Percentiles rank a stretch among this genome's conserved stretches.
Evolutionary conservation across 2,329 filamentous ascomycete genomes (phyloP).

Genomic region (Cyanodermella asteris): DNA sequence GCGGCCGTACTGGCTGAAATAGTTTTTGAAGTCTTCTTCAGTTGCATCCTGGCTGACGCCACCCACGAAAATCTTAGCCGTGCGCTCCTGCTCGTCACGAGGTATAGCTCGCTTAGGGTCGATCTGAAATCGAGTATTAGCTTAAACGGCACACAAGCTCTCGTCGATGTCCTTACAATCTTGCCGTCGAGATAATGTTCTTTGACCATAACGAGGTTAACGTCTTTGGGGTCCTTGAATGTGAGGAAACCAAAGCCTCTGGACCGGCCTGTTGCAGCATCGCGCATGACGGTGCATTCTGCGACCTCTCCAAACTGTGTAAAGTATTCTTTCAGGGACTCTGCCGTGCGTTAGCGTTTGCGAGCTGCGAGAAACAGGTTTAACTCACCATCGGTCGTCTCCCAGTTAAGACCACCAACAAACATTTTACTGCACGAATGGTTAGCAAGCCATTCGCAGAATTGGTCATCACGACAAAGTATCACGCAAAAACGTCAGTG

Average conservation of each 20-base stretch:
- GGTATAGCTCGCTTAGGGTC: conserved; percentile 95
- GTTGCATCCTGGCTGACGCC: conserved; percentile 94
- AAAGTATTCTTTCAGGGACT: conserved; percentile 92
- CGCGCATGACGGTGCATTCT: conserved; percentile 98
- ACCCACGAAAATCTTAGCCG: conserved; percentile 95
- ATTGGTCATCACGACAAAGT: background rate
- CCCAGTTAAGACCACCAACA: conserved; percentile 96
- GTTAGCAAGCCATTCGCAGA: conserved; percentile 4
- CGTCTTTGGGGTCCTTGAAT: conserved; percentile 91
- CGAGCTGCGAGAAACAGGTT: background rate
- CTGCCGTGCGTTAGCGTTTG: conserved; percentile 25
- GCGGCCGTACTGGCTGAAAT: conserved; percentile 89
- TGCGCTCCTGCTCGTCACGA: conserved; percentile 92
- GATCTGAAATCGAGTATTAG: conserved; percentile 60
- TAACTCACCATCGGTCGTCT: conserved; percentile 84
- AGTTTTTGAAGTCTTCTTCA: conserved; percentile 86
- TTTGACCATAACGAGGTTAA: conserved; percentile 99
- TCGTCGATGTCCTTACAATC: conserved; percentile 48
- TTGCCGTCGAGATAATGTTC: conserved; percentile 96
- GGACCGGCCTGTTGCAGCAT: conserved; percentile 79
- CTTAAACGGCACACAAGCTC: too few relatives aligned
- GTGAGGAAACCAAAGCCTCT: conserved; percentile 94
- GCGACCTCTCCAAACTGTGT: conserved; percentile 93
- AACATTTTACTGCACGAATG: conserved; percentile 82
- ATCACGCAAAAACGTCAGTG: background rate